These are phyloP conservation scores for Coccomyxa sp. DNA, from an alignment of 139 green algal genomes.

Conservation along the genomic window DNA sequence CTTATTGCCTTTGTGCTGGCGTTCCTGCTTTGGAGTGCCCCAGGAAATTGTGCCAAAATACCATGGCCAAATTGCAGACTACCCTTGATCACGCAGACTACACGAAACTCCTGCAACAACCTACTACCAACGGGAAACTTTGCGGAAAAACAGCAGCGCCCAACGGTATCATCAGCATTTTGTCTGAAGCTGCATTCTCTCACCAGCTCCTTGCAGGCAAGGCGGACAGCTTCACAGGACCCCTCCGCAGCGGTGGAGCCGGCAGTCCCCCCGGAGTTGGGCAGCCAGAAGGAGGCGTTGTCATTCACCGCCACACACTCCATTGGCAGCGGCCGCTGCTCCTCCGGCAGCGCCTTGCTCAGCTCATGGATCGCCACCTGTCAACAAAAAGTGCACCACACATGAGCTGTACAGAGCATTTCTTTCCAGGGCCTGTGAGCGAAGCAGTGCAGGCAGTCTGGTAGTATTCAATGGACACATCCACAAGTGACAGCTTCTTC, in stretches of 20 bases:
- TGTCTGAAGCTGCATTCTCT: background rate
- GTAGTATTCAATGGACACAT: no score
- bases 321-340: constrained; percentile 32
- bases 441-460: no score
- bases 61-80: no score
- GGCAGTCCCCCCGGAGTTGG: constrained; percentile 16
- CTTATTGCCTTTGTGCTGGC: no score
- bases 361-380: constrained; percentile 37
- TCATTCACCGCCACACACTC: constrained; percentile 29
- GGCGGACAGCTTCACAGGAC: constrained; percentile 16
- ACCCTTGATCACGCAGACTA: no score
- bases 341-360: constrained; percentile 24
- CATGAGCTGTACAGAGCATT: background rate
- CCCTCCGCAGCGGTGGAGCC: constrained; percentile 12
- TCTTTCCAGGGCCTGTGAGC: no score
- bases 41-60: no score
- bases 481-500: no score
- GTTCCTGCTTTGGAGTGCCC: no score
- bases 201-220: constrained; percentile 50
- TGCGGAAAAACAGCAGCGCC: background rate
- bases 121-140: background rate
- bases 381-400: background rate
- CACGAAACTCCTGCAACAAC: no score
- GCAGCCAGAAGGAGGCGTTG: constrained; percentile 23
- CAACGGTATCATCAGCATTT: background rate